These are phyloP conservation scores for Paraconiothyrium brasiliense DNA, from an alignment of 2,329 filamentous ascomycete species.

Conservation along the genomic window DNA sequence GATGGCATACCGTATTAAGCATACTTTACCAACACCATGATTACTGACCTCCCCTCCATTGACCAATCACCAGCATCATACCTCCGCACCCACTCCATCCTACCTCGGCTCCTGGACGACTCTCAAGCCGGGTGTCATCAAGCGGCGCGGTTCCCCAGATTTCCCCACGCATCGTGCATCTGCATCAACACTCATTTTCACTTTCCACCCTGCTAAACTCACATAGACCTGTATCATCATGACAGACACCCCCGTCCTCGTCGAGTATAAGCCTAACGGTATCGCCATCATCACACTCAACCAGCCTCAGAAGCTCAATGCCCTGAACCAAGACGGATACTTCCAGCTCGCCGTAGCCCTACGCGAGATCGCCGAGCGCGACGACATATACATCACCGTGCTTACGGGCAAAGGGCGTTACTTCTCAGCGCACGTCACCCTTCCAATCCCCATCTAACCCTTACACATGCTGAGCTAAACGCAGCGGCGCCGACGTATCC, in stretches of 20 bases:
- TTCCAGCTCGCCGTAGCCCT: conserved; percentile 78
- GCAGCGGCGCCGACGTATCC: conserved; percentile 81
- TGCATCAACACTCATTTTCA: neutral
- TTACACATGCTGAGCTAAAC: no score
- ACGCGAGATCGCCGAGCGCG: conserved; percentile 77
- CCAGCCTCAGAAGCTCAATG: conserved; percentile 87
- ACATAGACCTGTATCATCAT: conserved; percentile 33
- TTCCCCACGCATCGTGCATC: neutral
- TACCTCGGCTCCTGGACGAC: conserved; percentile 32
- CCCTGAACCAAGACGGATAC: conserved; percentile 76
- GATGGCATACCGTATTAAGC: neutral
- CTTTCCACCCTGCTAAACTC: neutral
- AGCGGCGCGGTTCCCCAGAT: conserved; percentile 4
- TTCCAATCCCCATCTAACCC: neutral
- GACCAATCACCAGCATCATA: conserved; percentile 20
- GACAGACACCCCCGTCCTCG: conserved; percentile 60
- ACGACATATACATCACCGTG: conserved; percentile 86
- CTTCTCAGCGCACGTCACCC: conserved; percentile 81
- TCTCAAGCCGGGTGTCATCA: conserved; percentile 20
- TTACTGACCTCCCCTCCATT: conserved; percentile 9
- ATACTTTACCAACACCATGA: conserved; percentile 1
- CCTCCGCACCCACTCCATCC: conserved; percentile 27
- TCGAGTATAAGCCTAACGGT: conserved; percentile 70
- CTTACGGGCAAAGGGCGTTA: conserved; percentile 80
- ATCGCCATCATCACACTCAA: conserved; percentile 88